phyloP scores from a whole-genome alignment of 148 eudicot species.

The Drosera capensis region DNA sequence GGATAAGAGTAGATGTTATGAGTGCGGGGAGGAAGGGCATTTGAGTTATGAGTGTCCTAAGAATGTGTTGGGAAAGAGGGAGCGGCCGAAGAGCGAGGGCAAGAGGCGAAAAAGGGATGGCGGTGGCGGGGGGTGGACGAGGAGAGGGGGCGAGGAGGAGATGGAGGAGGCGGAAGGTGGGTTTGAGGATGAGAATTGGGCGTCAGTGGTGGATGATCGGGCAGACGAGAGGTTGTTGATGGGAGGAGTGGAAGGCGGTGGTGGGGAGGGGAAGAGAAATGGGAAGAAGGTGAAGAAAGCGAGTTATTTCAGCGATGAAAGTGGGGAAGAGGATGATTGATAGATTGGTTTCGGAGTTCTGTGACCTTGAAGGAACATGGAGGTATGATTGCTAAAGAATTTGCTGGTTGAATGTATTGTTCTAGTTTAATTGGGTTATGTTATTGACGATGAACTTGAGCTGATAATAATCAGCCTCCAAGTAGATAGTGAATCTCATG shows the following conservation, averaged over 20 bases:
- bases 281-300: constrained; percentile 43
- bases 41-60: constrained; percentile 84
- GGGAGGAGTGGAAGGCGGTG: constrained; percentile 18
- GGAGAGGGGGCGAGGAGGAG: constrained; percentile 15
- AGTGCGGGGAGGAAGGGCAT: constrained; percentile 90
- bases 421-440: too few species aligned
- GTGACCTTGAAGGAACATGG: too few species aligned
- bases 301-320: constrained; percentile 83
- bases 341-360: too few species aligned
- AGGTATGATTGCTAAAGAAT: too few species aligned
- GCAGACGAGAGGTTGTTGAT: constrained; percentile 58
- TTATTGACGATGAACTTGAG: too few species aligned
- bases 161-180: constrained; percentile 25
- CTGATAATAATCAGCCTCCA: too few species aligned
- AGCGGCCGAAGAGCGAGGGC: constrained; percentile 40
- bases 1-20: constrained; percentile 87
- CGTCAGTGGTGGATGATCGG: constrained; percentile 61
- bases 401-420: too few species aligned
- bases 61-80: constrained; percentile 64
- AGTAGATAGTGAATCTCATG: too few species aligned
- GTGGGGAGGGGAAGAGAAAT: constrained; percentile 9
- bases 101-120: constrained; percentile 21
- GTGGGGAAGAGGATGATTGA: constrained; percentile 77
- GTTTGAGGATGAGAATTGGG: constrained; percentile 78
- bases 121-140: constrained; percentile 11